Percentiles rank a stretch among this genome's conserved stretches.
Conservation (phyloP, 257 asterid genomes). For the Solanum lycopersicoides region DNA sequence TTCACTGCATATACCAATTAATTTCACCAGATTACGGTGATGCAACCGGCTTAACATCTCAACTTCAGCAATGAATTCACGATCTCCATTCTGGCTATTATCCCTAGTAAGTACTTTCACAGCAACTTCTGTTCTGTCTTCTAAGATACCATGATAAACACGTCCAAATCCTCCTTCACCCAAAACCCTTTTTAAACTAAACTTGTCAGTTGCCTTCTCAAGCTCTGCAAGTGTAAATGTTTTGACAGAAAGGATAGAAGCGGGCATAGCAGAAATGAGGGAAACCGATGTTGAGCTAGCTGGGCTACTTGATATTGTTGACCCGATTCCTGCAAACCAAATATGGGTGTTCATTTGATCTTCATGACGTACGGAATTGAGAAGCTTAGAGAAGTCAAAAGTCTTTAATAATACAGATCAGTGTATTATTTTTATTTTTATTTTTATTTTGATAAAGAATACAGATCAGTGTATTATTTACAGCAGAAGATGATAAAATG, state of each 20-base stretch:
- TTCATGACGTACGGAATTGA: not conserved
- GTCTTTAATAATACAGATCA: not conserved
- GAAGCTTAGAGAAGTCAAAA: not conserved
- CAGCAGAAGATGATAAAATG: not conserved
- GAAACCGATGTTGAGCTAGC: slow-evolving; percentile 79
- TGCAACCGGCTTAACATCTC: slow-evolving; percentile 98
- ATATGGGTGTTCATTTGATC: not conserved
- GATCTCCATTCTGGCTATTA: slow-evolving; percentile 80
- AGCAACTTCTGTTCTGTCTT: slow-evolving; percentile 74
- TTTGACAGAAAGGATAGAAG: slow-evolving; percentile 77
- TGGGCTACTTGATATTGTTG: slow-evolving; percentile 75
- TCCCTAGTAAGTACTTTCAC: slow-evolving; percentile 75
- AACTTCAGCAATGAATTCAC: slow-evolving; percentile 93
- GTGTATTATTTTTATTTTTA: not conserved
- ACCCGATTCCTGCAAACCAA: slow-evolving; percentile 52
- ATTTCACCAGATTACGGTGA: slow-evolving; percentile 94
- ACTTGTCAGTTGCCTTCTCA: slow-evolving; percentile 88
- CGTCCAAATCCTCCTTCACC: slow-evolving; percentile 99
- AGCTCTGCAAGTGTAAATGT: slow-evolving; percentile 79
- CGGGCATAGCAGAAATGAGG: slow-evolving; percentile 64
- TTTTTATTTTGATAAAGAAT: not conserved
- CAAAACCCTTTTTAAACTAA: slow-evolving; percentile 56
- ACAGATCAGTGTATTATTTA: not conserved
- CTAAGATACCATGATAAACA: slow-evolving; percentile 79
- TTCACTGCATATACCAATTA: slow-evolving; percentile 91